phyloP scores from a whole-genome alignment of 805 yeast species.

The Maudiozyma saulgeensis region DNA sequence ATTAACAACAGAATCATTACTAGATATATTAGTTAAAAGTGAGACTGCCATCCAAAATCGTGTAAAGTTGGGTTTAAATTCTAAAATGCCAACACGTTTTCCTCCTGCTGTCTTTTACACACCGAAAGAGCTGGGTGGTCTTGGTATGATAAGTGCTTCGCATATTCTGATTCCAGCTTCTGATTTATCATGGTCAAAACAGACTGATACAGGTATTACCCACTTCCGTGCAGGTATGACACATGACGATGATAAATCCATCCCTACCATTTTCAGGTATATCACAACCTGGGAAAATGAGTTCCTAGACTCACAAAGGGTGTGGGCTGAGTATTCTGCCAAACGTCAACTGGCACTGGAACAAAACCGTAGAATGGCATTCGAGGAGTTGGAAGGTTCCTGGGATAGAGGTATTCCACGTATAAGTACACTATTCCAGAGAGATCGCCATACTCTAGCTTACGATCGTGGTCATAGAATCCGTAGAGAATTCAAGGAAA shows the following conservation, averaged over 20 bases:
- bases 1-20: conserved; percentile 63
- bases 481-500: conserved; percentile 70
- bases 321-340: conserved; percentile 94
- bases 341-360: conserved; percentile 80
- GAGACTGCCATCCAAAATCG: conserved; percentile 91
- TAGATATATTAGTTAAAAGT: conserved; percentile 77
- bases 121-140: conserved; percentile 93
- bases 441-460: conserved; percentile 88
- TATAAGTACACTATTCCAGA: conserved; percentile 88
- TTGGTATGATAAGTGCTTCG: conserved; percentile 96
- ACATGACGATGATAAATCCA: conserved; percentile 64
- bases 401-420: conserved; percentile 98
- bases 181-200: conserved; percentile 83
- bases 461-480: conserved; percentile 89
- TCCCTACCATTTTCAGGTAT: conserved; percentile 90
- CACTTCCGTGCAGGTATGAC: conserved; percentile 93
- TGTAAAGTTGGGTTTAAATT: conserved; percentile 88
- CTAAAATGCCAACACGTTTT: conserved; percentile 96
- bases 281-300: conserved; percentile 96
- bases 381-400: conserved; percentile 86
- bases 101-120: conserved; percentile 99
- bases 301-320: conserved; percentile 85
- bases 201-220: conserved; percentile 88
- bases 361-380: conserved; percentile 75
- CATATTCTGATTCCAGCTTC: conserved; percentile 92